Evolutionary conservation across 768 basidiomycete species (phyloP).

Genomic region (Boletus tylopilopsis): DNA sequence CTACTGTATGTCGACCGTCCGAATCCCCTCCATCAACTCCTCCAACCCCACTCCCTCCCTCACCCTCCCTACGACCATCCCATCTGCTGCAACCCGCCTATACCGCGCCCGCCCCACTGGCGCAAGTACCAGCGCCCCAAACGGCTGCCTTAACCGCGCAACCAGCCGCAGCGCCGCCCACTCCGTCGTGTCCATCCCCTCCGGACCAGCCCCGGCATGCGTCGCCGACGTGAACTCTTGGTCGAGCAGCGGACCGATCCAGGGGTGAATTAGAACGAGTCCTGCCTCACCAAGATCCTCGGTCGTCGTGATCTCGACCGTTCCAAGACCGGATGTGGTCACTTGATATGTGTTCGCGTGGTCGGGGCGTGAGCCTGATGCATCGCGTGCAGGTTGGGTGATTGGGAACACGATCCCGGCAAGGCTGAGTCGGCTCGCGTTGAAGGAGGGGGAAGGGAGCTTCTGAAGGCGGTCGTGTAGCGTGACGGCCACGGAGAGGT

Average conservation of each 20-base stretch:
- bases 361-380: neutral
- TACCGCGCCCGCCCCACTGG: neutral
- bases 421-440: neutral
- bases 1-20: too few species aligned
- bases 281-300: neutral
- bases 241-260: neutral
- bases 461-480: neutral
- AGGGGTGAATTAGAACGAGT: neutral
- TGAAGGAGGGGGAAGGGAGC: neutral
- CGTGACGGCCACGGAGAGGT: neutral
- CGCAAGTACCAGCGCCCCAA: constrained; percentile 5
- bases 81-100: constrained; percentile 12
- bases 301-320: neutral
- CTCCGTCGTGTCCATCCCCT: neutral
- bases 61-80: constrained; percentile 5
- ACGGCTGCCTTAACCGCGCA: constrained; percentile 2
- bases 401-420: neutral
- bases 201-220: too few species aligned
- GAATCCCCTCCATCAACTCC: neutral
- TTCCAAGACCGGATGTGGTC: neutral
- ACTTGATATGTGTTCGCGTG: neutral
- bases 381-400: neutral
- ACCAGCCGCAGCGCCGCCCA: neutral
- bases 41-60: neutral
- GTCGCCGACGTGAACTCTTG: too few species aligned